These are phyloP conservation scores for Colletotrichum endophyticum DNA, from an alignment of 2,329 filamentous ascomycete species.

Conservation along the genomic window DNA sequence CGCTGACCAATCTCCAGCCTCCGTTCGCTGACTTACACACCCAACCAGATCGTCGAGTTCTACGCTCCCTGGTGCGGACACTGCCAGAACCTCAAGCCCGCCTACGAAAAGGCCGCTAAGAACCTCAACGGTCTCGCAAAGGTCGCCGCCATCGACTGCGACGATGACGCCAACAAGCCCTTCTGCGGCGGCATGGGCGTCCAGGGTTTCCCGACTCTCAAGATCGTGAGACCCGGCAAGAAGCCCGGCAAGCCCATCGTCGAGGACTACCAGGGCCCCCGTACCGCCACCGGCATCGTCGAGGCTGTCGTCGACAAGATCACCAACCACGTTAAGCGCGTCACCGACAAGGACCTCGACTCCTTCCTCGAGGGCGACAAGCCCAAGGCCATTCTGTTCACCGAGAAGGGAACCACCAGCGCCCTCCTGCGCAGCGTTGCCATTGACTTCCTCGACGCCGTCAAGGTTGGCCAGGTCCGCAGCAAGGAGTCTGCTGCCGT, in stretches of 20 bases:
- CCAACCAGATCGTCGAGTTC: slow-evolving; percentile 72
- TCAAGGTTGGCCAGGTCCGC: slow-evolving; percentile 82
- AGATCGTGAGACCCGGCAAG: slow-evolving; percentile 87
- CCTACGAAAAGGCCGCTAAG: slow-evolving; percentile 92
- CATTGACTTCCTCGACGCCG: slow-evolving; percentile 85
- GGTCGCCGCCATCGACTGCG: slow-evolving; percentile 93
- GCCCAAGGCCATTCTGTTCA: slow-evolving; percentile 90
- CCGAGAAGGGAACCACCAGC: slow-evolving; percentile 88
- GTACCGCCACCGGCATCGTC: slow-evolving; percentile 85
- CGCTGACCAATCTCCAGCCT: background rate
- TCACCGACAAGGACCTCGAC: slow-evolving; percentile 81
- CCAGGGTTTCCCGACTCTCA: slow-evolving; percentile 93
- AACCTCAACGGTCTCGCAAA: slow-evolving; percentile 91
- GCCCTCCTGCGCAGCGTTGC: slow-evolving; percentile 83
- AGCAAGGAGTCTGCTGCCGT: slow-evolving; percentile 77
- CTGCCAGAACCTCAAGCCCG: slow-evolving; percentile 93
- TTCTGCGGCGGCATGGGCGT: slow-evolving; percentile 87
- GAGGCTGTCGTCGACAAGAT: slow-evolving; percentile 87
- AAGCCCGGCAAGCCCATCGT: slow-evolving; percentile 77
- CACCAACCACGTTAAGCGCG: slow-evolving; percentile 84
- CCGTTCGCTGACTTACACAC: background rate
- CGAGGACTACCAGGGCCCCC: slow-evolving; percentile 87
- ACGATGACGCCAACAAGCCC: slow-evolving; percentile 89
- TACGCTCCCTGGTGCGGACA: slow-evolving; percentile 98
- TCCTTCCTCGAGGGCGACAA: slow-evolving; percentile 74